Percentiles rank a stretch among this genome's conserved stretches.
These are phyloP conservation scores for Beta macrorhiza DNA, from an alignment of 179 eudicot species.

Conservation along the genomic window DNA sequence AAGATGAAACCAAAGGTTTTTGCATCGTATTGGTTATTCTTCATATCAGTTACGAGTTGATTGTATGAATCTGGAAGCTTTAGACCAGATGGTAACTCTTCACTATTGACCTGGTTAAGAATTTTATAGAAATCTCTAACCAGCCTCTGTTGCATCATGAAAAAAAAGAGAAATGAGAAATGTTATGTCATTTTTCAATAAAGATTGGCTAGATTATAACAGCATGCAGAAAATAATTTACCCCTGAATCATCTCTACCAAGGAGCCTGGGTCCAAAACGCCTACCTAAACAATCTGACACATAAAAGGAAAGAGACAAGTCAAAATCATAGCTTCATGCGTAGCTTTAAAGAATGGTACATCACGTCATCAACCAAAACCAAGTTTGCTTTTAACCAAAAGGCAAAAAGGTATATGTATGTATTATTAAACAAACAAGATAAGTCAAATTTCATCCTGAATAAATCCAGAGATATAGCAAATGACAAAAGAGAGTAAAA, in stretches of 20 bases:
- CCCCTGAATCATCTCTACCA: conserved; percentile 91
- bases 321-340: conserved; percentile 11
- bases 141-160: conserved; percentile 53
- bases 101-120: conserved; percentile 76
- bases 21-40: conserved; percentile 65
- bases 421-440: not conserved
- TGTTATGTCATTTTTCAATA: not conserved
- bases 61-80: conserved; percentile 78
- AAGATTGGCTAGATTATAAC: not conserved
- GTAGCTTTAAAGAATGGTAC: not conserved
- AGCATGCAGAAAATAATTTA: conserved; percentile 36
- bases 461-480: not conserved
- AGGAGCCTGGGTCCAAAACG: conserved; percentile 91
- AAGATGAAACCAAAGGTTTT: conserved; percentile 81
- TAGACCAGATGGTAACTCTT: conserved; percentile 61
- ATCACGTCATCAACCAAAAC: not conserved
- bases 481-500: not conserved
- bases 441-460: not conserved
- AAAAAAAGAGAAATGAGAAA: not conserved
- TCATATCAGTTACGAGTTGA: conserved; percentile 87
- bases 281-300: conserved; percentile 95
- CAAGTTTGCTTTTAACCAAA: not conserved
- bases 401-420: not conserved
- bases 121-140: conserved; percentile 81
- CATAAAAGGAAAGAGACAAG: conserved; percentile 11